Evolutionary conservation across 2,329 filamentous ascomycete genomes (phyloP), one percentile per base, ranked within the genome.

Genomic region (Zasmidium cellare): DNA sequence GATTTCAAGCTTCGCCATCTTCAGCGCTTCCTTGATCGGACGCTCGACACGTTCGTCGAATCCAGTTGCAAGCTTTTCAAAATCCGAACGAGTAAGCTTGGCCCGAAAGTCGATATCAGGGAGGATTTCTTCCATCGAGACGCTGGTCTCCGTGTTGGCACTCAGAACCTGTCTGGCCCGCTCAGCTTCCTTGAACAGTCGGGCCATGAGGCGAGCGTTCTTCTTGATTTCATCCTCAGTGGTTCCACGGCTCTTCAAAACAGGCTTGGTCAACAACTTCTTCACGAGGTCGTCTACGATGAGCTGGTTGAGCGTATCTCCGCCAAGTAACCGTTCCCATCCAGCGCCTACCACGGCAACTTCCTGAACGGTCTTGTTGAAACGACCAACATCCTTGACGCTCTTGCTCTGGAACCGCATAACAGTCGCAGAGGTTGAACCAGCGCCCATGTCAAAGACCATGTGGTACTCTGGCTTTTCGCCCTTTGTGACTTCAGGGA

Each of bases 361-460:
- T 74, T 99, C 94, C 72, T 97, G 94, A 28, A 99, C 79, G 1
- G 92, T 97, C 84, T 97, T 97, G 82, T 97, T 97, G 80, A 85
- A 93, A 74, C 90, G 92, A 65, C 92, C 92, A 55, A 93, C 78
- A 67, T 97, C 93, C 81, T 97, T 99, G 62, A 97, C 88, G 1
- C 84, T 87, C 67, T 88, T 87, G 72, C 90, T 89, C 75, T 97
- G 92, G 77, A 99, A 96, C 69, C 87, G 89, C 72, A 99, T 77
- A 53, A 99, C 80, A 6, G 92, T 94, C 3, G 93, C 93, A 68
- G 91, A 96, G 28, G 93, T 90, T 47, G 91, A 97, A 3, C 94
- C 94, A 65, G 94, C 92, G 65, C 94, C 94, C 92, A 99, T 97
- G 72, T 99, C 94, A 71, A 94, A 99, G 25, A 99, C 86, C 73